Evolutionary conservation across 371 early-diverging fungal species (phyloP).

Genomic region (Apophysomyces trapeziformis): DNA sequence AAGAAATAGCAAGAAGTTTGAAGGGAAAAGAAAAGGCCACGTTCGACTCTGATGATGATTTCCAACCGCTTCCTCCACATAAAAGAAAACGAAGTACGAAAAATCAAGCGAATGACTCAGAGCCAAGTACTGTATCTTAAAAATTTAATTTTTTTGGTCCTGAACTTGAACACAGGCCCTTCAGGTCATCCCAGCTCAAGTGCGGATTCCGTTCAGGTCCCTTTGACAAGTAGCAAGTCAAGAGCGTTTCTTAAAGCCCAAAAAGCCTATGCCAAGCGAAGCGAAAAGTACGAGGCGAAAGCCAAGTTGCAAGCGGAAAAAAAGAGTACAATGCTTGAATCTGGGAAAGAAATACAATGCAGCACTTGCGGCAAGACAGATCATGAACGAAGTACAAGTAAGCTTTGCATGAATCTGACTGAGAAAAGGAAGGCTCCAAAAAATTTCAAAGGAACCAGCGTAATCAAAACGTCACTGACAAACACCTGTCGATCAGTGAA

Average conservation of each 20-base stretch:
- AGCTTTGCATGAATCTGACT: background rate
- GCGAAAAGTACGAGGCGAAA: background rate
- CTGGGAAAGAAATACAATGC: background rate
- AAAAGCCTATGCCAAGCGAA: background rate
- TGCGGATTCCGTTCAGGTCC: too few relatives aligned
- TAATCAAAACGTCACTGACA: background rate
- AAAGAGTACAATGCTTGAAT: background rate
- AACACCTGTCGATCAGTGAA: background rate
- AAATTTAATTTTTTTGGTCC: too few relatives aligned
- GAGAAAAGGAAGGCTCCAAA: background rate
- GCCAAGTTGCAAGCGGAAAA: background rate
- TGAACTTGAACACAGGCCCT: too few relatives aligned
- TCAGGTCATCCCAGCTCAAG: too few relatives aligned
- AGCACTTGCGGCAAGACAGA: slow-evolving; percentile 1
- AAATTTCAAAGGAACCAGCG: background rate
- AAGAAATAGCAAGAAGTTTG: background rate
- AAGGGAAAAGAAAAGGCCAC: too few relatives aligned
- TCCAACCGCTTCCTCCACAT: too few relatives aligned
- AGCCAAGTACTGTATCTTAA: too few relatives aligned
- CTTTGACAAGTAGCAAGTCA: background rate
- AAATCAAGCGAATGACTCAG: too few relatives aligned
- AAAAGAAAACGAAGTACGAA: too few relatives aligned
- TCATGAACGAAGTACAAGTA: background rate
- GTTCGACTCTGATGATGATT: too few relatives aligned
- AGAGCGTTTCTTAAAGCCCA: background rate